Evolutionary conservation across 2,329 filamentous ascomycete species (phyloP), one percentile per base, ranked within the genome.

Genomic region (Paraconiothyrium brasiliense): DNA sequence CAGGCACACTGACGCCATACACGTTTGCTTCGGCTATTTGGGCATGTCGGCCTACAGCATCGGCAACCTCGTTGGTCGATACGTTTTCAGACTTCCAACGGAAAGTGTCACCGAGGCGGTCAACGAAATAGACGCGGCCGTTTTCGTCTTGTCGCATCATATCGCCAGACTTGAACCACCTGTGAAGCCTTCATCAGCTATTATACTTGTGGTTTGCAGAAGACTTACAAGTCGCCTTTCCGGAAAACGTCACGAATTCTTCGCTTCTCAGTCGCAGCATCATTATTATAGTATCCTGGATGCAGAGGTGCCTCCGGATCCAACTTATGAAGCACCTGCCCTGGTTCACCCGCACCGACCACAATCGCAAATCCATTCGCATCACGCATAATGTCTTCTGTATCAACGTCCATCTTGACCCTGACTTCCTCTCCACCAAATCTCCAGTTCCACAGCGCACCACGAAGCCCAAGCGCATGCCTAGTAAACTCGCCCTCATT

Each of bases 1-100:
- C 72, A 0, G 81, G 81, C 1, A 83, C 76, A 2, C 71, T 57
- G 0, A 83, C 80, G 13, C 81, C 81, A 62, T 83, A 83, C 7
- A 80, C 81, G 50, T 80, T 82, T 10, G 78, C 73, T 64, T 82
- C 81, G 22, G 77, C 78, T 6, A 83, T 69, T 49, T 80, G 76
- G 1, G 76, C 71, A 55, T 75, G 80, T n/a, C 68, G 67, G 34
- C 80, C 79, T 1, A 83, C 54, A 41, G 79, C 74, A 55, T 82
- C 79, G 47, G 75, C 70, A 10, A 84, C 80, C 67, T 83, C 81
- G 51, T 77, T 80, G 5, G 81, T 82, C 1, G 80, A 81, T 4
- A 83, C 79, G 65, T 84, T 83, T 66, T 83, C 80, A 3, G 79
- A 79, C 61, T 78, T 81, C 78, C 78, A 80, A 54, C 77, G 75